These are phyloP conservation scores for Pseudogymnoascus sp. DNA, from an alignment of 2,329 filamentous ascomycete species.

Conservation along the genomic window DNA sequence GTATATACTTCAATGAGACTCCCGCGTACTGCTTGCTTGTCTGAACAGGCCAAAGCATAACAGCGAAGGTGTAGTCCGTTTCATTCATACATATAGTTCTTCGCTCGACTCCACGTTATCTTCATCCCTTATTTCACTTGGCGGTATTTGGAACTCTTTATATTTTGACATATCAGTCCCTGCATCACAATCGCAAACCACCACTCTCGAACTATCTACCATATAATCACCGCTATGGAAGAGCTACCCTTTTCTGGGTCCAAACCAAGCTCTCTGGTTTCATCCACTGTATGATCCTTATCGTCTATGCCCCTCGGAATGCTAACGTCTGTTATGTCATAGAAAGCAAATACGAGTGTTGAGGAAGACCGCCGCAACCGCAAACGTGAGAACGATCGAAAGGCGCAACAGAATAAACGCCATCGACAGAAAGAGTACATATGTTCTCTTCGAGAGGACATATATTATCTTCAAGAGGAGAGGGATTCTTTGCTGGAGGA, in stretches of 20 bases:
- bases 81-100: background rate
- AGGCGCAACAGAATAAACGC: background rate
- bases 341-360: background rate
- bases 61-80: background rate
- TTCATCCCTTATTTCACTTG: background rate
- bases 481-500: background rate
- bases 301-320: background rate
- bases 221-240: background rate
- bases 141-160: background rate
- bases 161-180: background rate
- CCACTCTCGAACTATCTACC: background rate
- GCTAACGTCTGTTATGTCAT: background rate
- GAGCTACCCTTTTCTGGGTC: background rate
- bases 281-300: background rate
- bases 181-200: background rate
- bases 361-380: background rate
- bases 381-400: background rate
- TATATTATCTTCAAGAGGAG: background rate
- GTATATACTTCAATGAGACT: too few relatives aligned
- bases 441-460: too few relatives aligned
- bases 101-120: background rate
- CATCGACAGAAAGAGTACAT: background rate
- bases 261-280: background rate
- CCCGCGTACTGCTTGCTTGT: too few relatives aligned
- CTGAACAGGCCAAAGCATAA: background rate